Evolutionary conservation across 2,329 filamentous ascomycete species (phyloP).

Genomic region (Exophiala dermatitidis): DNA sequence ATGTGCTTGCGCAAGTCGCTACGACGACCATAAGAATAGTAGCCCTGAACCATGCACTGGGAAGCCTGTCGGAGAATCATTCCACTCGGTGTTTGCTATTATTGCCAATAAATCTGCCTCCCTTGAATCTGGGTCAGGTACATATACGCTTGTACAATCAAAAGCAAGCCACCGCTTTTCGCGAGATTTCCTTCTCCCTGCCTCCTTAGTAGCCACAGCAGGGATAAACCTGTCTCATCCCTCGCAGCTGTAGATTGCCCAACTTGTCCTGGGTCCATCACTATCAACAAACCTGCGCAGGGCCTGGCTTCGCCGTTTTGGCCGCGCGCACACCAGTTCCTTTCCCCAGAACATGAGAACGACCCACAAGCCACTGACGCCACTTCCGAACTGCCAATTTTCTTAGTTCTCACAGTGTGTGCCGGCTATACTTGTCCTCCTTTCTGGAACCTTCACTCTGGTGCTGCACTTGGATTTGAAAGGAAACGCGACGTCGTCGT

Average conservation of each 20-base stretch:
- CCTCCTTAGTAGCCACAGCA: not conserved
- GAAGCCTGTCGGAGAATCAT: too few relatives aligned
- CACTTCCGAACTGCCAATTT: not conserved
- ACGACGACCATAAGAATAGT: too few relatives aligned
- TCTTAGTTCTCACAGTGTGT: not conserved
- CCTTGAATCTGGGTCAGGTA: too few relatives aligned
- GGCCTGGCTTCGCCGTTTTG: too few relatives aligned
- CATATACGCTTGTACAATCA: too few relatives aligned
- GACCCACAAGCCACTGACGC: slow-evolving; percentile 7
- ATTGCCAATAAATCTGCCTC: too few relatives aligned
- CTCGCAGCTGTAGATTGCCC: not conserved
- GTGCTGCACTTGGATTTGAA: not conserved
- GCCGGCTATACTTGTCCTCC: not conserved
- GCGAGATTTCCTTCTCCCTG: too few relatives aligned
- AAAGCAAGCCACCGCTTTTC: too few relatives aligned
- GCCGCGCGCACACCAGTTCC: not conserved
- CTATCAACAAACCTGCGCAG: not conserved
- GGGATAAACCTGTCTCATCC: not conserved
- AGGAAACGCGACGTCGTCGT: not conserved
- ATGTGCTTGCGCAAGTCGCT: not conserved
- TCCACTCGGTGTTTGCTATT: too few relatives aligned
- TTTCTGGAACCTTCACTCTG: not conserved
- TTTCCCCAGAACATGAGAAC: not conserved
- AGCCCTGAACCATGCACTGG: too few relatives aligned
- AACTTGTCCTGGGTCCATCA: not conserved